These are phyloP conservation scores for Pisolithus orientalis DNA, from an alignment of 768 basidiomycete species.

Conservation along the genomic window DNA sequence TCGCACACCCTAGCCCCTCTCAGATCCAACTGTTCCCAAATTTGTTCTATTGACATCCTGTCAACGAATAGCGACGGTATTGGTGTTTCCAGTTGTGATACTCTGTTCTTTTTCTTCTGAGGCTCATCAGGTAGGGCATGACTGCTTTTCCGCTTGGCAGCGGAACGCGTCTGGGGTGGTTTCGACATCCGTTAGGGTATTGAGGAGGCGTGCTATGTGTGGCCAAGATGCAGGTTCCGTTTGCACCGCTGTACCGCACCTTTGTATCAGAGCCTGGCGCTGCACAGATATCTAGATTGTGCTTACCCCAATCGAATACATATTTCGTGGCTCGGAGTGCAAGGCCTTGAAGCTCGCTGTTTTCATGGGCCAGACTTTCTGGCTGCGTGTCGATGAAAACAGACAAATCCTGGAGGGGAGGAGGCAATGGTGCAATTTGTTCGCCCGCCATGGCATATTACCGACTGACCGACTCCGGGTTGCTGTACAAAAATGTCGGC, in stretches of 20 bases:
- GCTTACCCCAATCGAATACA: conserved; percentile 69
- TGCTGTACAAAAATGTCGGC: background rate
- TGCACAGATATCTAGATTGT: background rate
- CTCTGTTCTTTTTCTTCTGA: conserved; percentile 21
- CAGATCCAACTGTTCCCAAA: conserved; percentile 94
- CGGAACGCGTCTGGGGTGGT: conserved; percentile 52
- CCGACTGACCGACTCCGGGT: background rate
- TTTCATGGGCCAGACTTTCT: conserved; percentile 52
- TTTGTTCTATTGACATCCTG: conserved; percentile 76
- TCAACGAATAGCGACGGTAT: conserved; percentile 68
- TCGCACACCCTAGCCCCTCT: conserved; percentile 63
- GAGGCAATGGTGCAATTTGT: conserved; percentile 22
- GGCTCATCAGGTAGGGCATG: conserved; percentile 30
- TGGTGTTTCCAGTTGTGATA: conserved; percentile 55
- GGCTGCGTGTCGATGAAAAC: conserved; percentile 47
- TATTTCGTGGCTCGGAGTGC: conserved; percentile 67
- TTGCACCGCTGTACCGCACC: conserved; percentile 45
- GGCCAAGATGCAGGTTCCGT: conserved; percentile 61
- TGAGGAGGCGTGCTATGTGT: conserved; percentile 59
- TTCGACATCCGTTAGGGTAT: conserved; percentile 57
- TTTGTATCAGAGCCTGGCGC: background rate
- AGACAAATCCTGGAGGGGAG: conserved; percentile 45
- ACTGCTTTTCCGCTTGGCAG: conserved; percentile 35
- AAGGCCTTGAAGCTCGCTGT: conserved; percentile 44
- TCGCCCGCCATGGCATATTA: conserved; percentile 6